These are phyloP conservation scores for Populus davidiana DNA, from an alignment of 345 rosid species.

Conservation along the genomic window DNA sequence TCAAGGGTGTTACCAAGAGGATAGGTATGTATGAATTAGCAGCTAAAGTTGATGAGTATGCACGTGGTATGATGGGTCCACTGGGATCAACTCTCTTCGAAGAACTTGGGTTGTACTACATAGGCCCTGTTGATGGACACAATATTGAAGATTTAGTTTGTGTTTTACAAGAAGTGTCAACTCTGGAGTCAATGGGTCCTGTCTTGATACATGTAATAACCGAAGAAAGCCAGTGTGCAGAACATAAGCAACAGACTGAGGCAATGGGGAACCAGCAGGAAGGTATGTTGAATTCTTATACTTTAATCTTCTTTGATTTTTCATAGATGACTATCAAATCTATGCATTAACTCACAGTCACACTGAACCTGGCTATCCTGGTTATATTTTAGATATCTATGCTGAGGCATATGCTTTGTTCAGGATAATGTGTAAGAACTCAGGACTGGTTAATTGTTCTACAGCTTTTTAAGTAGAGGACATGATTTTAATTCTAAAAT, in stretches of 20 bases:
- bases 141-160: conserved; percentile 74
- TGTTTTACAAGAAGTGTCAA: conserved; percentile 76
- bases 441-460: not conserved
- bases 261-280: conserved; percentile 29
- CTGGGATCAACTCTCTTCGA: conserved; percentile 87
- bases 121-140: conserved; percentile 96
- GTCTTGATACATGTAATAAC: conserved; percentile 90
- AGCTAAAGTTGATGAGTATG: conserved; percentile 95
- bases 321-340: not conserved
- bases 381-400: not conserved
- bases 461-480: not conserved
- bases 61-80: conserved; percentile 96
- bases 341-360: not conserved
- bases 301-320: conserved; percentile 8
- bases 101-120: conserved; percentile 86
- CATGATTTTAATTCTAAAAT: not conserved
- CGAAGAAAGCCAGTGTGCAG: conserved; percentile 48
- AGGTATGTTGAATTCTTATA: conserved; percentile 31
- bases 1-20: conserved; percentile 75
- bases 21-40: conserved; percentile 91
- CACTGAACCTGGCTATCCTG: not conserved
- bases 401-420: not conserved
- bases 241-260: conserved; percentile 25
- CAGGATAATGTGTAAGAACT: not conserved
- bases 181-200: conserved; percentile 85